Base-by-base conservation (phyloP, 805 yeast species). In the Komagataella populi region DNA sequence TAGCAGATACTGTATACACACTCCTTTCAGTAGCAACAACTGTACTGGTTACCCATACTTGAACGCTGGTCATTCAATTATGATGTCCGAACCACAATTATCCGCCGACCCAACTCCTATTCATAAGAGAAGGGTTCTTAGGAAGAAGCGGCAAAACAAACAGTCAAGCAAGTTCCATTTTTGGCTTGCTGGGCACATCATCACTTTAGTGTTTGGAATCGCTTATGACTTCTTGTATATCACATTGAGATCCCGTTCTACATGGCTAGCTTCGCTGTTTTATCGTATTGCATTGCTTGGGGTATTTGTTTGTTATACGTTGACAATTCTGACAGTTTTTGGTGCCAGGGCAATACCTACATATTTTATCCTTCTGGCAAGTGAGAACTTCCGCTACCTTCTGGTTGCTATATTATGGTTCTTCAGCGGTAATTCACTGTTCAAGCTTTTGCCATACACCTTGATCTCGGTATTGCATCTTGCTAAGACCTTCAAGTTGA, bases 311-410 rank as follows among this genome's bases (percentile, higher is more conserved):
- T 71, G 89, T 3, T 74, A 80, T 57, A 54, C 72, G 1, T 67
- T 81, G 46, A 73, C 87, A 1, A 68, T 79, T 50, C 59, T 74
- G 36, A 82, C 83, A 48, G 79, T 78, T 56, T 82, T 81, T 67
- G 81, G 81, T 22, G 69, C 78, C 17, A 68, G 71, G 24, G 58
- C 69, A 4, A 70, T 74, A 50, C 95, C 95, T 6, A 72, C 81
- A 4, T 73, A 80, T 60, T 74, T 76, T 52, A 78, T 81, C 4
- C 68, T 89, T 61, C 60, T 87, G 51, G 81, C 89, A 7, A 78
- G 87, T 22, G 87, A 80, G 57, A 85, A 86, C 62, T 84, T 84
- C 70, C 96, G 87, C 65, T 78, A 77, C 60, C 67, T 81, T 51
- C 55, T 77, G 3, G 64, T 84, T 51, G 76, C 81, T 0, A 23